Evolutionary conservation across 345 rosid genomes (phyloP), one percentile per base, ranked within the genome.

Genomic region (Murraya koenigii): DNA sequence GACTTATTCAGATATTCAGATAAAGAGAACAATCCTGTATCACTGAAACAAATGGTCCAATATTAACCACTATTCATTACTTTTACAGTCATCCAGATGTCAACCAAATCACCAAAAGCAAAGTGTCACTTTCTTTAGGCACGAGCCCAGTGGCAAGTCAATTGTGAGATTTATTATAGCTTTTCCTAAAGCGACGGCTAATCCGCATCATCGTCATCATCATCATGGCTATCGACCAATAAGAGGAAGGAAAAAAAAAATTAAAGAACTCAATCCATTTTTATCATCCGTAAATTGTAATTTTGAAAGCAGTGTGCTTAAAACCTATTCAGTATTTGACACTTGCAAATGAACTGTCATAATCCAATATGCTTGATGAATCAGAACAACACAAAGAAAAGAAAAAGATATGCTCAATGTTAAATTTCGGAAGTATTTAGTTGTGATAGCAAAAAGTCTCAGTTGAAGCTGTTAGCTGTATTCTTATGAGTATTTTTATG

Each of bases 351-450:
- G 39, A 68, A 47, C 65, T 80, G 71, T 63, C 69, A 47, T 35
- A 56, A 30, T 52, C 59, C 64, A 44, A 68, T 35, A 74, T 41
- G 74, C 73, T 25, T 69, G 32, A 25, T 47, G 78, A 79, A 73
- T 55, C 76, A 69, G 41, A 19, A 41, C 52, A 64, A 72, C 39
- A 38, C 38, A 70, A 75, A n/a, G 52, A 15, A 71, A 64, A 25
- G 56, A 19, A 49, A 72, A 72, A 14, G 30, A 47, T 36, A 26
- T 58, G 26, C 68, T 70, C 58, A 20, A 75, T 23, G 19, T 32
- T 66, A 38, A 66, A 72, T 72, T 44, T 66, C 14, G 47, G 47
- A 78, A 78, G 59, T 39, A 55, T 56, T 71, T 47, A 67, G 69
- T 44, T 25, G 69, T 36, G 55, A 28, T 47, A 44, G 32, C 13